Base-by-base conservation (phyloP, 2,329 filamentous ascomycete species). In the Hypoxylon sp. region DNA sequence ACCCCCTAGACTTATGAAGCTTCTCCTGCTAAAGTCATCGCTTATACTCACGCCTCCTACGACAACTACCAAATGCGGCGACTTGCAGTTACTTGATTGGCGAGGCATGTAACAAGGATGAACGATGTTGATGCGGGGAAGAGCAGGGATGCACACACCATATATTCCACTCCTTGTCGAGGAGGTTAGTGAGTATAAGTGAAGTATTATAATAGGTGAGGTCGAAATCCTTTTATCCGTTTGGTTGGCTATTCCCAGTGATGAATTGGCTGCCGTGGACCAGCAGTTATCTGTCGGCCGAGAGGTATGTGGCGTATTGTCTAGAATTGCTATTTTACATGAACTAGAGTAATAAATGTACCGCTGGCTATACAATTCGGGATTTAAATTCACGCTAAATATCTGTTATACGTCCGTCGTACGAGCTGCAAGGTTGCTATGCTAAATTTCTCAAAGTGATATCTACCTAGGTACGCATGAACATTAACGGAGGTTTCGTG, bases 71-170 rank as follows among this genome's bases (percentile, higher is more conserved):
- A 24, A 17, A 70, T 63, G 50, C 14, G 67, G 67, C 59, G 11
- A 57, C 26, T 26, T 31, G 33, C 59, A 35, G 35, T 26, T 26
- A 61, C 33, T 39, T 70, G 59, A 70, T 70, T 70, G 67, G 63
- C 22, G 59, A 42, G 39, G 11, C 17, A 24, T 11, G 22, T 17
- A 46, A 22, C 42, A 55, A 53, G 50, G 60, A 55, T 57, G 39
- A 31, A 19, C 4, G 56, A 33, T 51, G 14, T 47, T 6, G n/a
- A 39, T 63, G 66, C 58, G 63, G 66, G 53, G 66, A 55, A 59
- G 22, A 57, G 35, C 52, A 57, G 54, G 56, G 60, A 42, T 64
- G 50, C 13, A n/a, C 26, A 33, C 31, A 62, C 26, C 19, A 52
- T 10, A 44, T 44, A 22, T 19, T 9, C 19, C n/a, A 44, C 17